Percentiles rank a stretch among this genome's conserved stretches.
These are phyloP conservation scores for Acanthochlamys bracteata DNA, from an alignment of 106 monocot species.

Conservation along the genomic window DNA sequence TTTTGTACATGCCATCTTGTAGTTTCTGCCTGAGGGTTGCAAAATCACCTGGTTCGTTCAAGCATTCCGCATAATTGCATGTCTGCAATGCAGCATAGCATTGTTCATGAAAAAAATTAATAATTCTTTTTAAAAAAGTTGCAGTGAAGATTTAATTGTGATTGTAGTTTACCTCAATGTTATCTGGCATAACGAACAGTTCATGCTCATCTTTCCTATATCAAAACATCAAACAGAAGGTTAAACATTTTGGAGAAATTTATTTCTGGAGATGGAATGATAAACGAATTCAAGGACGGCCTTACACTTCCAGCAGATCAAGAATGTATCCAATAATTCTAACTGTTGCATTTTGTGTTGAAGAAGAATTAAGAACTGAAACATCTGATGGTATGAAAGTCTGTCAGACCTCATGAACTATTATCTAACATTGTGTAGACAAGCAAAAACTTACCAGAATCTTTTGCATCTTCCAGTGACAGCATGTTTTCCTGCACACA, in stretches of 20 bases:
- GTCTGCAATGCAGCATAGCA: conserved; percentile 7
- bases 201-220: conserved; percentile 39
- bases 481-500: background rate
- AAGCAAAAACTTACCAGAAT: background rate
- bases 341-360: background rate
- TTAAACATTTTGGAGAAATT: background rate
- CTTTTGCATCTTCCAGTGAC: background rate
- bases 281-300: too few relatives aligned
- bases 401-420: background rate
- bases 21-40: conserved; percentile 43
- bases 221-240: background rate
- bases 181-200: conserved; percentile 44
- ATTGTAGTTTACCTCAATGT: conserved; percentile 24
- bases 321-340: conserved; percentile 30
- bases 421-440: background rate
- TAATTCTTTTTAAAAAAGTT: background rate
- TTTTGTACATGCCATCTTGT: conserved; percentile 34
- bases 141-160: background rate
- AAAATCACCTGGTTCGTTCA: conserved; percentile 31
- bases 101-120: background rate
- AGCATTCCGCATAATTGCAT: conserved; percentile 27
- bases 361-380: background rate
- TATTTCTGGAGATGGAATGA: too few relatives aligned
- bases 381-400: conserved; percentile 17
- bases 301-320: conserved; percentile 44